A percentile compares a stretch with the other conserved stretches of the same genome.
These are phyloP conservation scores for Beauveria sp. DNA, from an alignment of 2,329 filamentous ascomycete genomes.

Conservation along the genomic window DNA sequence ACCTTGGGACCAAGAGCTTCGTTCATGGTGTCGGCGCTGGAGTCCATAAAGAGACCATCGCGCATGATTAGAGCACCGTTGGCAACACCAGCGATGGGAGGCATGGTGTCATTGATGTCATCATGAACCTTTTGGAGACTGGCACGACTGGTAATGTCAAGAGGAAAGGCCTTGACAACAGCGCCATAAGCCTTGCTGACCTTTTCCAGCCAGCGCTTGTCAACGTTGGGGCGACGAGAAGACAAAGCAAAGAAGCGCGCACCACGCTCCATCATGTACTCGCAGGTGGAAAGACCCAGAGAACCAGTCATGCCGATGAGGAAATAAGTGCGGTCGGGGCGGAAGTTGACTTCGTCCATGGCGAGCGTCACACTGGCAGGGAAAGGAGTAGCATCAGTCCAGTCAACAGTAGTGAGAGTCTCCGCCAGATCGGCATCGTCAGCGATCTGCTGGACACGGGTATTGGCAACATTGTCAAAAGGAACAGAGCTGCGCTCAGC, in stretches of 20 bases:
- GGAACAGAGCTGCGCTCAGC: constrained; percentile 6
- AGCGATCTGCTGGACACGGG: constrained; percentile 9
- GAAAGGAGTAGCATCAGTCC: constrained; percentile 9
- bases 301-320: constrained; percentile 11
- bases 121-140: constrained; percentile 4
- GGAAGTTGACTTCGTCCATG: constrained; percentile 11
- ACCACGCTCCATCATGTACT: constrained; percentile 12
- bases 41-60: constrained; percentile 25
- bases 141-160: constrained; percentile 10
- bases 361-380: constrained; percentile 8
- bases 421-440: constrained; percentile 4
- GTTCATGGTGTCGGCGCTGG: constrained; percentile 22
- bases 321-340: constrained; percentile 10
- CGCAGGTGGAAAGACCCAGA: constrained; percentile 10
- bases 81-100: constrained; percentile 28
- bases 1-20: constrained; percentile 29
- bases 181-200: constrained; percentile 2
- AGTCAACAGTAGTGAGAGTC: constrained; percentile 11
- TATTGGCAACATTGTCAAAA: constrained; percentile 10
- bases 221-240: constrained; percentile 11
- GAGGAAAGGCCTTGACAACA: constrained; percentile 8
- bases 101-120: constrained; percentile 23
- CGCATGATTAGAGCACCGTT: constrained; percentile 30
- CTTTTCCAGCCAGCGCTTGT: constrained; percentile 8
- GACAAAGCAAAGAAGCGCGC: constrained; percentile 8